A percentile compares a stretch with the other conserved stretches of the same genome.
Evolutionary conservation across 345 rosid genomes (phyloP).

Genomic region (Ailanthus altissimus): DNA sequence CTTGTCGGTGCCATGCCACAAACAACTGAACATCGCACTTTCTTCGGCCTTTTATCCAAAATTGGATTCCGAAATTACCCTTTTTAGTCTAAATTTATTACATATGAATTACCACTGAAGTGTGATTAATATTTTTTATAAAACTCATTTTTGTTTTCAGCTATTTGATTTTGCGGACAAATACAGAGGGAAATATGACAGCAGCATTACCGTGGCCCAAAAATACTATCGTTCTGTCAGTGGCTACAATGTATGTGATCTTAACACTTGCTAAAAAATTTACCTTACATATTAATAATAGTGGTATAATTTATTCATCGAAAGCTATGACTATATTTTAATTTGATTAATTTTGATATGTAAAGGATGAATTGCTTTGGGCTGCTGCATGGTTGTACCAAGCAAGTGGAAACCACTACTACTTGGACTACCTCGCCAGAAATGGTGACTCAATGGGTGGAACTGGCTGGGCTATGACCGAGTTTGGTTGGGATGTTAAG

Average conservation of each 20-base stretch:
- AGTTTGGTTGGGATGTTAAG: constrained; percentile 98
- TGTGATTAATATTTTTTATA: background rate
- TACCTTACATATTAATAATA: background rate
- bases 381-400: constrained; percentile 97
- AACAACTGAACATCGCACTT: background rate
- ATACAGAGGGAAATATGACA: constrained; percentile 93
- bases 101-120: constrained; percentile 13
- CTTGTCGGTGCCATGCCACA: constrained; percentile 31
- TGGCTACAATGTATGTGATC: constrained; percentile 74
- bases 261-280: background rate
- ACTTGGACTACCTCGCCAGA: constrained; percentile 76
- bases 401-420: constrained; percentile 72
- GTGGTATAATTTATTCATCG: background rate
- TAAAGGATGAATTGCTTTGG: constrained; percentile 92
- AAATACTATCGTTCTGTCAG: constrained; percentile 86
- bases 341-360: constrained; percentile 10
- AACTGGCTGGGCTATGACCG: constrained; percentile 90
- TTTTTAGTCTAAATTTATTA: background rate
- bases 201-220: constrained; percentile 81
- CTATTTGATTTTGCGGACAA: constrained; percentile 93
- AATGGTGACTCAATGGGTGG: constrained; percentile 92
- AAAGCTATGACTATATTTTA: background rate
- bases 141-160: constrained; percentile 36
- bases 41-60: constrained; percentile 15
- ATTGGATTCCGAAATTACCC: constrained; percentile 10